Conservation (phyloP, 169 alveolate species). For the Cryptosporidium felis region DNA sequence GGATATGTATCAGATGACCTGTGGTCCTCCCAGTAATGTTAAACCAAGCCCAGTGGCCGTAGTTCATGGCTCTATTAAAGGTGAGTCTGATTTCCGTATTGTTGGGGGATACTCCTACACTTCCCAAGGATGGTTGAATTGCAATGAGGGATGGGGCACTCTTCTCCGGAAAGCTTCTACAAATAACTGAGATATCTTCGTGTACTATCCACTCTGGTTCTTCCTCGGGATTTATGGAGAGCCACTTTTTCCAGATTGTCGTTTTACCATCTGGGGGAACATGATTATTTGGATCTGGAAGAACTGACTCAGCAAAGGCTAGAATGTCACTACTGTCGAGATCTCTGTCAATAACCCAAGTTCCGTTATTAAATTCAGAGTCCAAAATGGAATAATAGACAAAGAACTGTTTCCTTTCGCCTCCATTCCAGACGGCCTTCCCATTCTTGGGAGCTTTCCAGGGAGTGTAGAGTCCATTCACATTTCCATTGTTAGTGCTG, state of each 20-base stretch:
- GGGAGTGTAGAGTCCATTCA: conserved; percentile 77
- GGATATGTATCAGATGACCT: conserved; percentile 52
- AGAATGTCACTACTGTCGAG: conserved; percentile 72
- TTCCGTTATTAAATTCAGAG: conserved; percentile 42
- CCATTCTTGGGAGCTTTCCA: conserved; percentile 73
- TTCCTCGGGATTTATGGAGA: conserved; percentile 75
- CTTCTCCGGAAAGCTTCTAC: conserved; percentile 71
- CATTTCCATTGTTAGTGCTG: conserved; percentile 74
- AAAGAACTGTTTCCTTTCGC: conserved; percentile 72
- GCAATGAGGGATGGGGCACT: conserved; percentile 72
- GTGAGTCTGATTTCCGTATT: conserved; percentile 69
- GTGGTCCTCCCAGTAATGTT: conserved; percentile 64
- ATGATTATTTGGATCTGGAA: conserved; percentile 65
- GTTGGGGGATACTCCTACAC: conserved; percentile 67
- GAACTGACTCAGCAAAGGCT: conserved; percentile 71
- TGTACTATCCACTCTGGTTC: conserved; percentile 72
- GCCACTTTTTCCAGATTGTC: conserved; percentile 66
- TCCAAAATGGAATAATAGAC: conserved; percentile 66
- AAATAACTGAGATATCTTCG: conserved; percentile 52
- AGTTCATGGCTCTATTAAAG: conserved; percentile 76
- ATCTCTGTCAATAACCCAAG: conserved; percentile 77
- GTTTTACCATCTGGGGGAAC: conserved; percentile 59
- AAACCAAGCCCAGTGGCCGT: conserved; percentile 79
- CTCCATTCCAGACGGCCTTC: conserved; percentile 78
- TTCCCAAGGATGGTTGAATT: conserved; percentile 67